These are phyloP conservation scores for Marasmius tenuissimus DNA, from an alignment of 1,284 basidiomycete genomes.

Conservation along the genomic window DNA sequence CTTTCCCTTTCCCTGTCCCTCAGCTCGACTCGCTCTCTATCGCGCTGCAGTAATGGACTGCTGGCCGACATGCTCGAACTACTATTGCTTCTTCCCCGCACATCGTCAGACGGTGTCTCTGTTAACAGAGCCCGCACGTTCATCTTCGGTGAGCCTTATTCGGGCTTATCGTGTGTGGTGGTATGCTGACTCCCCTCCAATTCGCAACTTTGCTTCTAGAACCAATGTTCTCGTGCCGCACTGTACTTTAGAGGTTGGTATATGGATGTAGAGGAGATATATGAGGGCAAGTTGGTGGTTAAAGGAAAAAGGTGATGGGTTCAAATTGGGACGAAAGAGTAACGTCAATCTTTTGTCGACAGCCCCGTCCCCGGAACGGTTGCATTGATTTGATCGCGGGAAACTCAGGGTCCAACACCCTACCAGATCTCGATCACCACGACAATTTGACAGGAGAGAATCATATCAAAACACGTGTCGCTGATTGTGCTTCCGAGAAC, in stretches of 20 bases:
- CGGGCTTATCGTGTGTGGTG: not conserved
- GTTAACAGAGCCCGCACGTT: not conserved
- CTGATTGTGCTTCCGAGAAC: not conserved
- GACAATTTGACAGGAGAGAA: not conserved
- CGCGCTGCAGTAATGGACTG: not conserved
- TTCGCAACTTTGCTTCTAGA: not conserved
- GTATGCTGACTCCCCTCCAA: not conserved
- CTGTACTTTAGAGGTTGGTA: not conserved
- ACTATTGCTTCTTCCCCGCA: not conserved
- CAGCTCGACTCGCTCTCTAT: not conserved
- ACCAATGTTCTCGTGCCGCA: not conserved
- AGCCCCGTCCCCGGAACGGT: not conserved
- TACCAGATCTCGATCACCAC: not conserved
- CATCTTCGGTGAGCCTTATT: not conserved
- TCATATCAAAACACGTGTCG: not conserved
- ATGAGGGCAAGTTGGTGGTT: not conserved
- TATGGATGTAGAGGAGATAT: not conserved
- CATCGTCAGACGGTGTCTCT: not conserved
- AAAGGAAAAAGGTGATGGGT: not conserved
- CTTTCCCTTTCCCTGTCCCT: not conserved
- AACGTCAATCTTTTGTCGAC: not conserved
- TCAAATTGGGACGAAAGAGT: too few species aligned
- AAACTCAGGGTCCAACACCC: not conserved
- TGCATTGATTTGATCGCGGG: not conserved
- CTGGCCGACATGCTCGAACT: not conserved